Evolutionary conservation across 2,329 filamentous ascomycete species (phyloP), one percentile per base, ranked within the genome.

Genomic region (Trichoderma oligosporum): DNA sequence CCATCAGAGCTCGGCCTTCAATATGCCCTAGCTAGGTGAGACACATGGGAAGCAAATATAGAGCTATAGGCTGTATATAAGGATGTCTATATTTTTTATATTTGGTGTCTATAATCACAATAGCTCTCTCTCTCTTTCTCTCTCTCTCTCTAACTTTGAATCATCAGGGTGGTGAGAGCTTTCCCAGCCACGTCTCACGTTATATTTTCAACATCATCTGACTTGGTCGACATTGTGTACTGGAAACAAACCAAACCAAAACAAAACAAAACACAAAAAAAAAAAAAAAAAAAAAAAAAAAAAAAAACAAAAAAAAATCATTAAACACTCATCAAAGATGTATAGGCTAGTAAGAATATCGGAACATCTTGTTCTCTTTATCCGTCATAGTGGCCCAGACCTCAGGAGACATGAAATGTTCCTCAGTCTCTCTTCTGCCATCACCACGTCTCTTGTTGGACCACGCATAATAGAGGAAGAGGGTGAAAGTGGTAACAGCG

Each of bases 301-400:
- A 27, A 22, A 42, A 16, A 42, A 42, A 49, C 11, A 48, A 7
- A 12, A 27, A 31, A 29, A 33, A 48, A 35, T 41, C 14, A 14
- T 38, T 25, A 46, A 6, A 22, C 9, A 8, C n/a, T 6, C 44
- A 22, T n/a, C 27, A n/a, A 2, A 25, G 7, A 27, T 45, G 39
- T 18, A 38, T 38, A 31, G 12, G 14, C 47, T 68, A 77, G 44
- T 76, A 76, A 1, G 71, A 71, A 63, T 85, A 84, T 47, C 79
- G 74, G 66, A 85, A 84, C 18, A 73, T 75, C 63, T 74, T 76
- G 63, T 85, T 84, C 69, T 85, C 77, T 64, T 68, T 75, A 59
- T 85, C 82, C 6, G 82, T 85, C 71, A 81, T 67, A 22, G 76
- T 74, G 35, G 70, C 70, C 76, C 73, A 83, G 4, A 71, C 70